Evolutionary conservation across 2,329 filamentous ascomycete genomes (phyloP).

Genomic region (Penicillium aurantiogriseum): DNA sequence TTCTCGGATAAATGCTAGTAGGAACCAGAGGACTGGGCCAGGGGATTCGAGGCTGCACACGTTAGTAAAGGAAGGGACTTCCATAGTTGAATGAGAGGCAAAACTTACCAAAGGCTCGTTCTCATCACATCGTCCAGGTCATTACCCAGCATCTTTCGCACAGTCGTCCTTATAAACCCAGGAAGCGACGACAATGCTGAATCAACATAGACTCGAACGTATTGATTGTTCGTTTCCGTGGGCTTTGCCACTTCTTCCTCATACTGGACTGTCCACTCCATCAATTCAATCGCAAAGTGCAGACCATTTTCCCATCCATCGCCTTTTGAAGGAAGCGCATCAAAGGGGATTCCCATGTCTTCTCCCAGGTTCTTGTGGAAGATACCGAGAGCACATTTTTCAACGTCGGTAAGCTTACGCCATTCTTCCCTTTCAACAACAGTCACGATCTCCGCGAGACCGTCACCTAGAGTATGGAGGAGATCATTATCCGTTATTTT

Average conservation of each 20-base stretch:
- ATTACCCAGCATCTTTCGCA: conserved; percentile 16
- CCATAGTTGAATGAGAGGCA: background rate
- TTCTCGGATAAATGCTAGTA: background rate
- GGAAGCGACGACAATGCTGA: conserved; percentile 13
- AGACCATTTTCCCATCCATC: conserved; percentile 8
- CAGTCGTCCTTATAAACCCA: conserved; percentile 2
- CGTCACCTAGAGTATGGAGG: conserved; percentile 59
- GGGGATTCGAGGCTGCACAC: conserved; percentile 8
- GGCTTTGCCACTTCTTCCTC: conserved; percentile 15
- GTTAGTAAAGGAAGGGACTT: background rate
- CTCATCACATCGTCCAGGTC: conserved; percentile 20
- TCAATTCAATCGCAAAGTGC: conserved; percentile 7
- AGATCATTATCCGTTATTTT: conserved; percentile 58
- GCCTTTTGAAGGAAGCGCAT: conserved; percentile 19
- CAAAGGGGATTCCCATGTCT: conserved; percentile 59
- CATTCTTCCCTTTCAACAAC: conserved; percentile 65
- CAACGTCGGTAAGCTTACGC: conserved; percentile 62
- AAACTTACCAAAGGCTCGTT: conserved; percentile 16
- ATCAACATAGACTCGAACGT: conserved; percentile 18
- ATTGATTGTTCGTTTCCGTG: conserved; percentile 16
- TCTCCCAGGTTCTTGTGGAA: conserved; percentile 64
- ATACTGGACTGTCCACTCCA: conserved; percentile 14
- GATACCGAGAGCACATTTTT: conserved; percentile 61
- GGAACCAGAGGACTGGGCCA: background rate
- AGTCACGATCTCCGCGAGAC: conserved; percentile 59